Base-by-base conservation (phyloP, 257 asterid species). In the Apocynum venetum region DNA sequence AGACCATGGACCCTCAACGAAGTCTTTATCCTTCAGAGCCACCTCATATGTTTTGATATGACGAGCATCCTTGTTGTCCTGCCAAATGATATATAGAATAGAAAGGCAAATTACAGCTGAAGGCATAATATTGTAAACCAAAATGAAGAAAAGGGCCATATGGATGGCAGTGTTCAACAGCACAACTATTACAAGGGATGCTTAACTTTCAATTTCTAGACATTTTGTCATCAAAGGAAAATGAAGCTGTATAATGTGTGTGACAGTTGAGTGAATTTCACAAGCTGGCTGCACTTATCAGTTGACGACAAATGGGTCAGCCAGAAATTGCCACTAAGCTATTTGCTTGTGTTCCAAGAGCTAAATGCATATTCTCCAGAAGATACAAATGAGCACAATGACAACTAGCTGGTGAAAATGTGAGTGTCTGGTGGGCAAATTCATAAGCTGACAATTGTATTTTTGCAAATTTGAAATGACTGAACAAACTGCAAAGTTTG, bases 1-100 rank as follows among this genome's bases (percentile, higher is more conserved):
- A 81, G 97, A 90, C 98, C 96, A 93, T 55, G 98, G 96, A 72
- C 98, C 98, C 88, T 93, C 98, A 79, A 88, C 87, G 86, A 93
- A 93, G 87, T 90, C 97, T 84, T 91, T 91, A 83, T 93, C 97
- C 85, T 90, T 91, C 89, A 91, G 82, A 66, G 93, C 89, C 70
- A 93, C 96, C 85, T 93, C 98, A 76, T 93, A 93, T 6, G 98
- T 93, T 87, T 93, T 91, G 81, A 89, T 89, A 80, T 93, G 98
- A 60, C 98, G 98, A 67, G 94, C 96, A 41, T 91, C 96, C 87
- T 89, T 90, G 85, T 91, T 91, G 85, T 93, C 98, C 98, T 93
- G 88, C 77, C 81, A 83, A 51, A 67, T 60, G 1, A 56, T 36
- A 75, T 61, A 25, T 64, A 57, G 68, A 80, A 48, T 47, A 47